Conservation (phyloP, 495 filamentous ascomycete species). For the Xylaria grammica region DNA sequence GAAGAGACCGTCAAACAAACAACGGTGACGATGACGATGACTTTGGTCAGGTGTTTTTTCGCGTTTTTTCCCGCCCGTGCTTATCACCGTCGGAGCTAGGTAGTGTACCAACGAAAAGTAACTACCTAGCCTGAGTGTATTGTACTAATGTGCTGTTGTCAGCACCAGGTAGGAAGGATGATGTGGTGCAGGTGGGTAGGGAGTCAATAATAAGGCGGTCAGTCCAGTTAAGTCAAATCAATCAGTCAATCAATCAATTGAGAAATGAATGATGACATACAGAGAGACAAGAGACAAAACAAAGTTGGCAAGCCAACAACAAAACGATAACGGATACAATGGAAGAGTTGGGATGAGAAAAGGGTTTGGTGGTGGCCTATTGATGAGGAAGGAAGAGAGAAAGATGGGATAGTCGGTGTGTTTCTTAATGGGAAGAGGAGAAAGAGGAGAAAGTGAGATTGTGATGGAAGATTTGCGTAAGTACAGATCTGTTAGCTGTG, state of each 20-base stretch:
- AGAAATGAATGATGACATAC: background rate
- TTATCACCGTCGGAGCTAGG: too few species aligned
- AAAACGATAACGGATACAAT: background rate
- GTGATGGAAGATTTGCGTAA: slow-evolving; percentile 20
- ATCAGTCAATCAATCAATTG: background rate
- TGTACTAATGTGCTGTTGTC: background rate
- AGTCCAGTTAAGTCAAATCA: too few species aligned
- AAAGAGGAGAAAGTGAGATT: slow-evolving; percentile 12
- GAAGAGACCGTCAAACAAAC: background rate
- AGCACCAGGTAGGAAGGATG: background rate
- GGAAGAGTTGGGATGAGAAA: background rate
- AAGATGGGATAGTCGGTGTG: background rate
- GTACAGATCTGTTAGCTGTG: background rate
- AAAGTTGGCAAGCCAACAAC: background rate
- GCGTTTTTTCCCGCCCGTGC: too few species aligned
- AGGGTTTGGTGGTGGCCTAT: background rate
- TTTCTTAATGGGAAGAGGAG: slow-evolving; percentile 4
- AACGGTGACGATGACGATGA: background rate
- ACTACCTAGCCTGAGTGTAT: too few species aligned
- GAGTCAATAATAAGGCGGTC: slow-evolving; percentile 6
- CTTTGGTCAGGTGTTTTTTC: background rate
- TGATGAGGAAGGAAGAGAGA: background rate
- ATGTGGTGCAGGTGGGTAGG: background rate
- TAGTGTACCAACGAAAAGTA: background rate
- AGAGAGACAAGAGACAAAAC: background rate